These are phyloP conservation scores for Breynia disticha DNA, from an alignment of 441 rosid genomes.

Conservation along the genomic window DNA sequence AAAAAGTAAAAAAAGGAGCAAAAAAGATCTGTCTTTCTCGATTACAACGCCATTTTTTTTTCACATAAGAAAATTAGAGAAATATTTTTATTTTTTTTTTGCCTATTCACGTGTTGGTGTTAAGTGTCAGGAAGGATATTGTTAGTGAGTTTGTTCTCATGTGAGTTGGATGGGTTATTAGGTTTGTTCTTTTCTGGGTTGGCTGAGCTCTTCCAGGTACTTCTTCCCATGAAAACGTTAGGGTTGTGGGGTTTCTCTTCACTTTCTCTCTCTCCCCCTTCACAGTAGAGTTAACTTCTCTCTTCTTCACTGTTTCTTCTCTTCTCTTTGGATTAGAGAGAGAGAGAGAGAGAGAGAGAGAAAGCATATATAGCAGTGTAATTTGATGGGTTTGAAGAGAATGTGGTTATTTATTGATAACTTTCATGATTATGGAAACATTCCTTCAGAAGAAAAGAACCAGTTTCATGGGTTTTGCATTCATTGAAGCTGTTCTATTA, in stretches of 20 bases:
- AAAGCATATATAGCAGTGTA: background rate
- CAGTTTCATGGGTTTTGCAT: constrained; percentile 15
- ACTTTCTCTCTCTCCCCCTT: background rate
- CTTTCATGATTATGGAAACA: constrained; percentile 13
- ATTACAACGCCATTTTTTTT: constrained; percentile 42
- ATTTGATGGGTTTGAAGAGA: constrained; percentile 8
- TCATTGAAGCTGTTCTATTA: constrained; percentile 10
- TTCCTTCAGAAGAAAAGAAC: constrained; percentile 1
- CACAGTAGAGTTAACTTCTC: too few relatives aligned
- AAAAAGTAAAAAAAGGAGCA: too few relatives aligned
- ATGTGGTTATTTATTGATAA: constrained; percentile 11
- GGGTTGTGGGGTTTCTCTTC: constrained; percentile 8
- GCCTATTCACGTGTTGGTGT: constrained; percentile 68
- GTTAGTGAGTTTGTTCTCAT: constrained; percentile 51
- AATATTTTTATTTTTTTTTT: constrained; percentile 12
- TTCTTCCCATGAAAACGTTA: constrained; percentile 30
- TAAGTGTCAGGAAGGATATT: constrained; percentile 16
- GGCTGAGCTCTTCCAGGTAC: constrained; percentile 24
- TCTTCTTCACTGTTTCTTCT: constrained; percentile 4
- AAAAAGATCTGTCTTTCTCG: background rate
- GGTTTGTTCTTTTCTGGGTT: constrained; percentile 25
- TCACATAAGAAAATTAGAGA: constrained; percentile 10
- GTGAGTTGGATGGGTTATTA: constrained; percentile 31
- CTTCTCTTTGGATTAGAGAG: constrained; percentile 7
- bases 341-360: background rate